phyloP scores from a whole-genome alignment of 2,329 filamentous ascomycete species.

The Colletotrichum sp. region DNA sequence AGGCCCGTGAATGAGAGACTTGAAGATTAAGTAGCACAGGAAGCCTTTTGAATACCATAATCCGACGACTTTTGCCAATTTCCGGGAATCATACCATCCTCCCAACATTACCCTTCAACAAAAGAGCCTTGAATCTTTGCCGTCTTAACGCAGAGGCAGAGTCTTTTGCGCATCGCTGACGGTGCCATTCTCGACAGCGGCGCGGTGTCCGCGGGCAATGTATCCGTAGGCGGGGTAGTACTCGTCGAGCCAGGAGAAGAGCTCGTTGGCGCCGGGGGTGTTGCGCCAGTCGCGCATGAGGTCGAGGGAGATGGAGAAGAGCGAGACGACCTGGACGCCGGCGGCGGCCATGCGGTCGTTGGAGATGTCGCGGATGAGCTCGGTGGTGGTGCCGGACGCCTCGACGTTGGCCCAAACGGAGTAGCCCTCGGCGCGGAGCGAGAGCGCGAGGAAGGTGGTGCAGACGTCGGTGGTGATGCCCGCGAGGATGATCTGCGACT shows the following conservation, averaged over 20 bases:
- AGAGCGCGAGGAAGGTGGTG: slow-evolving; percentile 76
- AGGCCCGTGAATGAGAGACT: not conserved
- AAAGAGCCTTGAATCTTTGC: not conserved
- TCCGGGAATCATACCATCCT: slow-evolving; percentile 1
- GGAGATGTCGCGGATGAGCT: slow-evolving; percentile 64
- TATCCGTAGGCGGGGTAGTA: slow-evolving; percentile 70
- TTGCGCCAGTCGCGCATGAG: slow-evolving; percentile 75
- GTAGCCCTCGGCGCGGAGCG: slow-evolving; percentile 73
- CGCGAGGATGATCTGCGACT: slow-evolving; percentile 73
- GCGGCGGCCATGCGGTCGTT: slow-evolving; percentile 71
- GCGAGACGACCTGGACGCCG: slow-evolving; percentile 67
- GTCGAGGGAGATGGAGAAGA: slow-evolving; percentile 70
- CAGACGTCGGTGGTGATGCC: slow-evolving; percentile 80
- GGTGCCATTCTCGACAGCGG: slow-evolving; percentile 64
- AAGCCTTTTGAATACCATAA: not conserved
- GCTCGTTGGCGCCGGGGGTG: slow-evolving; percentile 54
- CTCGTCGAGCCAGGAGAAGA: slow-evolving; percentile 68
- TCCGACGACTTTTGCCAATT: not conserved
- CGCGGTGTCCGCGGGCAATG: slow-evolving; percentile 65
- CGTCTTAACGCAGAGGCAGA: slow-evolving; percentile 1
- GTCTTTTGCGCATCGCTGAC: slow-evolving; percentile 58
- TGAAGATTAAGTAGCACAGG: not conserved
- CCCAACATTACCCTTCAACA: not conserved
- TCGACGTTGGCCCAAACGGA: slow-evolving; percentile 77
- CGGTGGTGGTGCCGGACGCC: slow-evolving; percentile 69